Base-by-base conservation (phyloP, 495 filamentous ascomycete genomes). In the Aspergillus cristatus region DNA sequence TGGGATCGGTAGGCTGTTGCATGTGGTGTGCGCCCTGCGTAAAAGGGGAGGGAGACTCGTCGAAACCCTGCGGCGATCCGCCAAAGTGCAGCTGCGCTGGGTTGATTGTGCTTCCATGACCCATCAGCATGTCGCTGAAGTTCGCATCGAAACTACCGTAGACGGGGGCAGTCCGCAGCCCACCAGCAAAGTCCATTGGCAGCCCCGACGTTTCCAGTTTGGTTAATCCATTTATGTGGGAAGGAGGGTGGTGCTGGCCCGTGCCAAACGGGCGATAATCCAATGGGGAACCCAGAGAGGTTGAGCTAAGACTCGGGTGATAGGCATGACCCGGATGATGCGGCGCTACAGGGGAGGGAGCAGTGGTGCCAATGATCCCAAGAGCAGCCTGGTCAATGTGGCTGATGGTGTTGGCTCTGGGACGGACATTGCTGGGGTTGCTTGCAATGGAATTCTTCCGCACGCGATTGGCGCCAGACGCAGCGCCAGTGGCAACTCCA, bases 331-430 rank as follows among this genome's bases (percentile, higher is more conserved):
- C 60, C 18, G 56, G 39, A 32, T 64, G 56, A 24, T 49, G 52
- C 3, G 58, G 48, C 6, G 63, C 70, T 6, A 63, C 70, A 36
- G 79, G 67, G 12, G 66, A 67, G 14, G 75, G 65, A 46, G 75
- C 79, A 18, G 74, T 59, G 29, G 75, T 72, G 31, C 80, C 78
- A 40, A 84, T 67, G 46, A 90, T 68, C 39, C 81, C 79, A 51
- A 95, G 69, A 18, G 84, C 76, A 34, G 76, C 66, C 20, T 72
- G 76, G 57, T 96, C 93, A 34, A 97, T 77, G 60, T 97, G 93
- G 56, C 89, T 90, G 54, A 97, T 95, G 22, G 91, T 99, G 51
- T 97, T 96, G 22, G 93, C 93, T 41, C 91, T 70, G 12, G 91
- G 93, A 40, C 93, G 76, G 79, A 91, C 88, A 11, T 70, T 66